Conservation (phyloP, 306 rosid genomes). For the Vicia faba region DNA sequence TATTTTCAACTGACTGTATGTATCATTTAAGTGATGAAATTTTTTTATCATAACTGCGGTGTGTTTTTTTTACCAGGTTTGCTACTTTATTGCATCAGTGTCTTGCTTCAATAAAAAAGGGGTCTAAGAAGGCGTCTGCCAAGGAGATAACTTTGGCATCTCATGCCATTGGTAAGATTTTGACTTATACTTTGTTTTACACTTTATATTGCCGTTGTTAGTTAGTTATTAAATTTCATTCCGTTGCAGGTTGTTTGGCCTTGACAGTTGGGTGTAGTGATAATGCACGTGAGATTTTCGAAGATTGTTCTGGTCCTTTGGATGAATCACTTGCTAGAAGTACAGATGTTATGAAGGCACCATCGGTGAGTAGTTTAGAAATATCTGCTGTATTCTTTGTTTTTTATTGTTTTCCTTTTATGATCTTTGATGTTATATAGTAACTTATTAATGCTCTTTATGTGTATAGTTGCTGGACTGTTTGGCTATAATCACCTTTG, state of each 20-base stretch:
- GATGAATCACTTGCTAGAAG: constrained; percentile 66
- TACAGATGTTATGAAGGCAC: constrained; percentile 52
- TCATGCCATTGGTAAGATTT: constrained; percentile 73
- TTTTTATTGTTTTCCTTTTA: neutral
- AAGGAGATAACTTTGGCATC: constrained; percentile 82
- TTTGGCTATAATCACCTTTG: constrained; percentile 81
- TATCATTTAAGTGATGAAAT: constrained; percentile 5
- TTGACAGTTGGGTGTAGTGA: constrained; percentile 81
- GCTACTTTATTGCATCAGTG: constrained; percentile 88
- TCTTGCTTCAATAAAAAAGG: constrained; percentile 75
- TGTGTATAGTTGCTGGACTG: constrained; percentile 79
- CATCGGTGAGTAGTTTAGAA: constrained; percentile 48
- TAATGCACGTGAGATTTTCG: constrained; percentile 75
- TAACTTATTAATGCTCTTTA: constrained; percentile 28
- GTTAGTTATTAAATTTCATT: constrained; percentile 28
- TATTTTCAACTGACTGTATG: neutral
- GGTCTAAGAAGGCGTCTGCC: constrained; percentile 75
- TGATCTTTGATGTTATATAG: constrained; percentile 9
- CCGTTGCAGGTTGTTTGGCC: constrained; percentile 66
- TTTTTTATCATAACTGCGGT: constrained; percentile 33
- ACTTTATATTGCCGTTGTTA: neutral
- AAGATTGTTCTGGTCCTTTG: constrained; percentile 58
- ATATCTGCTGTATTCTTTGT: constrained; percentile 8
- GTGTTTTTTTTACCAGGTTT: constrained; percentile 54
- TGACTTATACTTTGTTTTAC: constrained; percentile 11